Evolutionary conservation across 2,329 filamentous ascomycete species (phyloP), one percentile per base, ranked within the genome.

Genomic region (Fusarium armeniacum): DNA sequence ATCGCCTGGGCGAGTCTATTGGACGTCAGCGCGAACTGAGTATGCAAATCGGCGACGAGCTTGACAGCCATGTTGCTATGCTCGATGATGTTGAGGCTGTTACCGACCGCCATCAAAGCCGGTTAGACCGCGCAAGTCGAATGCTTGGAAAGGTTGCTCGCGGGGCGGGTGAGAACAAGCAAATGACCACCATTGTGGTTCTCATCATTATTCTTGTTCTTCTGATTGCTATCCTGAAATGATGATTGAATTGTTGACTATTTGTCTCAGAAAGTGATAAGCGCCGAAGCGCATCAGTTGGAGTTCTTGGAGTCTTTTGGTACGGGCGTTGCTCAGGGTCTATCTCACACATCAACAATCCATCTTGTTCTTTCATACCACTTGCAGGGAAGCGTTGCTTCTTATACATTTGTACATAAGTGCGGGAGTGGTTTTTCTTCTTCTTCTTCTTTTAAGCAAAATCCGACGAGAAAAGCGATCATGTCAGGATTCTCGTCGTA

Each of bases 1-100:
- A 98, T 78, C 85, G 87, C 12, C 83, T 99, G 6, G 93, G 94
- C n/a, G 88, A 90, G 75, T 93, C 89, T 61, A 98, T 99, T 72
- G 88, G 92, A 6, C 89, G 96, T 40, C 96, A 98, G 83, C 86
- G 97, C 51, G 93, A 98, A 82, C 85, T 99, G 66, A 94, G 91
- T 77, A 97, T 98, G 83, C 93, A 96, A 82, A 98, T 99, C 75
- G 95, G 96, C 32, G 93, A 98, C 78, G 96, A 99, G 84, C 85
- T 99, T 36, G 96, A 98, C 74, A 91, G 90, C 72, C 96, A 99
- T 76, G 92, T 97, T 38, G 86, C 91, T 73, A 85, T 99, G 84
- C 84, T 99, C 32, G 95, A 98, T 78, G 95, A 97, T 75, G 89
- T 97, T 45, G 96, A 98, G 76, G 87, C 87, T 45, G 87, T 91